These are phyloP conservation scores for Gentiana dahurica DNA, from an alignment of 257 asterid species.

Conservation along the genomic window DNA sequence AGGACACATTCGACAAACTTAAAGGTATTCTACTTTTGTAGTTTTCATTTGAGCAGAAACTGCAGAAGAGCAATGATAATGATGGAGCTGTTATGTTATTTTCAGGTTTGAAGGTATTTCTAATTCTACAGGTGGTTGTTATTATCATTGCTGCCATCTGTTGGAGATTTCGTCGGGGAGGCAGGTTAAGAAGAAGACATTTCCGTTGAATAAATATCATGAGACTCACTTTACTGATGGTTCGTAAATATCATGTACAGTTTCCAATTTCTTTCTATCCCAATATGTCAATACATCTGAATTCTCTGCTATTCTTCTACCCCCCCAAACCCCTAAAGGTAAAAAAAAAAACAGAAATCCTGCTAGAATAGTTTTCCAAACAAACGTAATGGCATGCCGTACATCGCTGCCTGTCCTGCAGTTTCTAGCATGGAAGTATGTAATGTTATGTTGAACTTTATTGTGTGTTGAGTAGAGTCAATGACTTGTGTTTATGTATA, in stretches of 20 bases:
- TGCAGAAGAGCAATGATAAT: constrained; percentile 3
- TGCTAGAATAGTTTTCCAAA: neutral
- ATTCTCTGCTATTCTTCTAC: neutral
- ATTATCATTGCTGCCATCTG: constrained; percentile 28
- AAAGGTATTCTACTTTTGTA: constrained; percentile 28
- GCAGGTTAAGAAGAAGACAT: constrained; percentile 45
- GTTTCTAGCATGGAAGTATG: neutral
- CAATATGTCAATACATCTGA: too few species aligned
- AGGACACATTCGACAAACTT: constrained; percentile 39
- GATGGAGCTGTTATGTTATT: constrained; percentile 10
- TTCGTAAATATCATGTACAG: neutral
- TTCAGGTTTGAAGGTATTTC: constrained; percentile 60
- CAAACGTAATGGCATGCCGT: neutral
- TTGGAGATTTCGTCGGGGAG: constrained; percentile 22
- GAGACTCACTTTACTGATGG: neutral
- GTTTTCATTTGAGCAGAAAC: neutral
- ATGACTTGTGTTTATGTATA: constrained; percentile 1
- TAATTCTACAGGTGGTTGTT: constrained; percentile 42
- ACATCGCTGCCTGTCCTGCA: neutral
- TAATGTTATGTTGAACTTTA: neutral
- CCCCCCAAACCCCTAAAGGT: neutral
- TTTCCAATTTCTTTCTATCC: too few species aligned
- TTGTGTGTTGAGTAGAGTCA: too few species aligned
- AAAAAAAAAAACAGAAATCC: neutral
- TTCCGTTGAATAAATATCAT: constrained; percentile 13